Evolutionary conservation across 1,284 basidiomycete species (phyloP).

Genomic region (Rhodotorula sp.): DNA sequence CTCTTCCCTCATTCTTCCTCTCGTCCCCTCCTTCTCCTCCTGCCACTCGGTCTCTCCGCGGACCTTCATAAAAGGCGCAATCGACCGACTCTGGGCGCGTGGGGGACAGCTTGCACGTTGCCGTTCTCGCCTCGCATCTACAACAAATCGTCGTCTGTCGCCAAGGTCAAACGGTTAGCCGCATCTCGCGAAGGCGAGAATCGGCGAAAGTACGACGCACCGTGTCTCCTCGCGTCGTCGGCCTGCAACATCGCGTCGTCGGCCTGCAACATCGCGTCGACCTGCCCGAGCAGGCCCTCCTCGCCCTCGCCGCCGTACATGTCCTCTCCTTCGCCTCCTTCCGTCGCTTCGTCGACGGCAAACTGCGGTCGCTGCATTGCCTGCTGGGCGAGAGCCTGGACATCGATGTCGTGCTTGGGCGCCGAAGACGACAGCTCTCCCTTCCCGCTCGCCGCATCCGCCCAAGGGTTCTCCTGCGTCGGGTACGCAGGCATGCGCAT

Average conservation of each 20-base stretch:
- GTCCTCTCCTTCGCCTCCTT: conserved; percentile 61
- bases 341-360: conserved; percentile 85
- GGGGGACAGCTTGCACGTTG: too few species aligned
- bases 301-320: conserved; percentile 55
- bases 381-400: conserved; percentile 75
- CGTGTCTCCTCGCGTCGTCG: conserved; percentile 12
- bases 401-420: conserved; percentile 55
- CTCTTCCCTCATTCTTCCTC: too few species aligned
- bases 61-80: too few species aligned
- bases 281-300: conserved; percentile 78
- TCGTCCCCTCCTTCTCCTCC: too few species aligned
- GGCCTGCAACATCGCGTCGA: conserved; percentile 48
- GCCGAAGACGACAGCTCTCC: conserved; percentile 56
- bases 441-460: conserved; percentile 10
- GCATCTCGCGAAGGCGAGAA: not conserved
- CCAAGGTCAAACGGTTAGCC: too few species aligned
- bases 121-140: too few species aligned
- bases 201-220: conserved; percentile 5
- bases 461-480: conserved; percentile 46
- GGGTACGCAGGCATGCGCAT: conserved; percentile 50
- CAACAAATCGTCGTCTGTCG: too few species aligned
- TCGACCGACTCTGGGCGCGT: too few species aligned
- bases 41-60: too few species aligned
- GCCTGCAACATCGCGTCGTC: conserved; percentile 43
- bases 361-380: conserved; percentile 87